These are phyloP conservation scores for Aspergillus campestris DNA, from an alignment of 495 filamentous ascomycete genomes.

Conservation along the genomic window DNA sequence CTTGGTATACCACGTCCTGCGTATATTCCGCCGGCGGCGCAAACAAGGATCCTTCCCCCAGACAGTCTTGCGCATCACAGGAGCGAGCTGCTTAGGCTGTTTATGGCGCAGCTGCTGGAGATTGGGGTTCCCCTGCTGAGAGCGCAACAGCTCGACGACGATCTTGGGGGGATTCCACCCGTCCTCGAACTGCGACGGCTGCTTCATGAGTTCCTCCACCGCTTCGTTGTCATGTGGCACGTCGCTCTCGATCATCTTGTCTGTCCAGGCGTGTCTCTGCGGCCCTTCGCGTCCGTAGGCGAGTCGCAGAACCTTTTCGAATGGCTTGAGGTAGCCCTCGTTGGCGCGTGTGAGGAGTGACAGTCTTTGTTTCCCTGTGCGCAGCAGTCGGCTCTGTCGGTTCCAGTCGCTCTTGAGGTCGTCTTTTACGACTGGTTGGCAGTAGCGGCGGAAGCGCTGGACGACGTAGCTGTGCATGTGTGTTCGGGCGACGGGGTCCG, in stretches of 20 bases:
- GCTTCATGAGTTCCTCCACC: slow-evolving; percentile 13
- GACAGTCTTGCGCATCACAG: slow-evolving; percentile 51
- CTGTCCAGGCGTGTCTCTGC: slow-evolving; percentile 54
- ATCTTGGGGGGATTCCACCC: slow-evolving; percentile 29
- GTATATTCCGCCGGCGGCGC: slow-evolving; percentile 48
- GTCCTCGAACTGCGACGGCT: slow-evolving; percentile 16
- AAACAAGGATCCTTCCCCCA: slow-evolving; percentile 53
- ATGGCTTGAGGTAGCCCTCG: slow-evolving; percentile 50
- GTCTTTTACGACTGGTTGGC: not conserved
- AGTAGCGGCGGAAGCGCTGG: slow-evolving; percentile 42
- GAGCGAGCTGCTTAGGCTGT: slow-evolving; percentile 30
- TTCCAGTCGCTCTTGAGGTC: slow-evolving; percentile 2
- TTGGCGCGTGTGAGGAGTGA: slow-evolving; percentile 49
- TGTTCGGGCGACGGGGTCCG: slow-evolving; percentile 56
- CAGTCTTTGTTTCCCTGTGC: slow-evolving; percentile 15
- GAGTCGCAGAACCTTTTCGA: slow-evolving; percentile 54
- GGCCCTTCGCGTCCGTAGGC: slow-evolving; percentile 71
- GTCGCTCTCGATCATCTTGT: slow-evolving; percentile 33
- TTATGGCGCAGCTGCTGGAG: slow-evolving; percentile 16
- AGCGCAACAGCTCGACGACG: slow-evolving; percentile 25
- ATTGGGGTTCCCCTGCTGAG: slow-evolving; percentile 24
- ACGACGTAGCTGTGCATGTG: slow-evolving; percentile 52
- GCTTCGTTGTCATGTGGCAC: slow-evolving; percentile 23
- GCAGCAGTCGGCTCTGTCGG: slow-evolving; percentile 13
- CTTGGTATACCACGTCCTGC: slow-evolving; percentile 49